A percentile compares a stretch with the other conserved stretches of the same genome.
phyloP scores from a whole-genome alignment of 108 stramenopile genomes.

The Conticribra weissflogii region DNA sequence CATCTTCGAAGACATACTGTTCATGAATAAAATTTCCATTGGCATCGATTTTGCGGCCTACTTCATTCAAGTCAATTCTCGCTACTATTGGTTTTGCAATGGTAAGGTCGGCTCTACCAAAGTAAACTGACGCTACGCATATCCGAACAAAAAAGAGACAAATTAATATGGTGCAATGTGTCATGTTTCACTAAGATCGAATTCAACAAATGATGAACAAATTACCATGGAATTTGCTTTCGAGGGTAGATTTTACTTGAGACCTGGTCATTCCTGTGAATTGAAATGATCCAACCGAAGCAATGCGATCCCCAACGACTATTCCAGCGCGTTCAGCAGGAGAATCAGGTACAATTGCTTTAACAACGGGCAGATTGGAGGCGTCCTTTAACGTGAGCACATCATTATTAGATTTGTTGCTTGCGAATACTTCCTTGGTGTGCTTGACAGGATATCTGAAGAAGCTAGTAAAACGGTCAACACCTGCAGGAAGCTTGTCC shows the following conservation, averaged over 20 bases:
- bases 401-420: background rate
- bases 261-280: constrained; percentile 73
- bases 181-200: too few species aligned
- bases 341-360: constrained; percentile 76
- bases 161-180: too few species aligned
- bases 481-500: constrained; percentile 5
- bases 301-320: constrained; percentile 86
- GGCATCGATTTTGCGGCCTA: constrained; percentile 2
- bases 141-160: too few species aligned
- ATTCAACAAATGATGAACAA: too few species aligned
- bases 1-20: constrained; percentile 47
- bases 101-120: constrained; percentile 69
- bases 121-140: constrained; percentile 57
- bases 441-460: background rate
- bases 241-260: too few species aligned
- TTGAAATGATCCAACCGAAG: constrained; percentile 62
- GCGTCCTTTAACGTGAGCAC: constrained; percentile 43
- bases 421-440: background rate
- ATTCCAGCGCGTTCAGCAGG: constrained; percentile 84
- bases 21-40: constrained; percentile 19
- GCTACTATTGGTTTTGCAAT: constrained; percentile 75
- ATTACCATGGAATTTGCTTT: too few species aligned
- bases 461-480: background rate
- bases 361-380: constrained; percentile 68
- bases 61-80: background rate